Conservation (phyloP, 805 yeast genomes). For the Kazachstania viticola region DNA sequence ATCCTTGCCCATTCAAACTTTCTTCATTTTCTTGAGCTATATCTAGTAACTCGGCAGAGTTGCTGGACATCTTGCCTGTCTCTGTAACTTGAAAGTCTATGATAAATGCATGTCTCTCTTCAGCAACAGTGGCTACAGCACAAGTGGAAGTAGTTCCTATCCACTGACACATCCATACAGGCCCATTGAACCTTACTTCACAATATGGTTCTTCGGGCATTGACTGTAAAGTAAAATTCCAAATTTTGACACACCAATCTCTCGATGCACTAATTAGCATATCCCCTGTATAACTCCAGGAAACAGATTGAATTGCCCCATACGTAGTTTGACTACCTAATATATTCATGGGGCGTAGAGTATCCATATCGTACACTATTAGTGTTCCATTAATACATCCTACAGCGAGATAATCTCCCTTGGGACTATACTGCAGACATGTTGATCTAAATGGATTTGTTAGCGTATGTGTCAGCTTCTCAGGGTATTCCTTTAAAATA, state of each 20-base stretch:
- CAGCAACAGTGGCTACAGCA: slow-evolving; percentile 51
- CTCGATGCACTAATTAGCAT: slow-evolving; percentile 59
- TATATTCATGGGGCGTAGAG: slow-evolving; percentile 28
- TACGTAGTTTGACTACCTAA: slow-evolving; percentile 36
- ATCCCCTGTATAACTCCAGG: slow-evolving; percentile 58
- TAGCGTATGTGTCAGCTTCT: slow-evolving; percentile 60
- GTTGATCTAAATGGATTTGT: slow-evolving; percentile 52
- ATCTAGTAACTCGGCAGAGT: neutral
- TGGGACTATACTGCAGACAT: slow-evolving; percentile 52
- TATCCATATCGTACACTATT: slow-evolving; percentile 62
- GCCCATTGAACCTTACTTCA: slow-evolving; percentile 48
- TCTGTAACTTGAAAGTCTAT: slow-evolving; percentile 9
- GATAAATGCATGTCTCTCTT: slow-evolving; percentile 37
- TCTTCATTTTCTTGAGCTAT: slow-evolving; percentile 24
- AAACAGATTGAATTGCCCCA: slow-evolving; percentile 57
- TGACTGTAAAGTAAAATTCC: slow-evolving; percentile 47
- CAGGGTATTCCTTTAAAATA: slow-evolving; percentile 87
- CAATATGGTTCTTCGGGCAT: slow-evolving; percentile 27
- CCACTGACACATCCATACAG: slow-evolving; percentile 49
- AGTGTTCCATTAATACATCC: slow-evolving; percentile 69
- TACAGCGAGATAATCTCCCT: slow-evolving; percentile 79
- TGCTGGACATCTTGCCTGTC: neutral
- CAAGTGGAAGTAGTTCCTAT: slow-evolving; percentile 3
- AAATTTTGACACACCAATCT: slow-evolving; percentile 72
- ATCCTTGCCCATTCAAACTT: slow-evolving; percentile 18